These are phyloP conservation scores for Russula foetens DNA, from an alignment of 768 basidiomycete species.

Conservation along the genomic window DNA sequence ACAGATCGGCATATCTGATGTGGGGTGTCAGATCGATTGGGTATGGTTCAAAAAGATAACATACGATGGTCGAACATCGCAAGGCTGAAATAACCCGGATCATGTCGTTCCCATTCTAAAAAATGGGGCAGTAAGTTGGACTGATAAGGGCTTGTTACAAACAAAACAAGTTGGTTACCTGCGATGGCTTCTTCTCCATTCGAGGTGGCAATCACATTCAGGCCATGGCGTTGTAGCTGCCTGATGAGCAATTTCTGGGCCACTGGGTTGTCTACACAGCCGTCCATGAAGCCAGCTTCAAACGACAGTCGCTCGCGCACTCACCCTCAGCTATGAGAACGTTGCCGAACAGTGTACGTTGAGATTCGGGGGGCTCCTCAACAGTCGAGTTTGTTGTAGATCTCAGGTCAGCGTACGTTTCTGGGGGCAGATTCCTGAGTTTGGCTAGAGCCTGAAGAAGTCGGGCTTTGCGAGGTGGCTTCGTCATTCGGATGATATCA, in stretches of 20 bases:
- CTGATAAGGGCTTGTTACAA: neutral
- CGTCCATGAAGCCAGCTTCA: neutral
- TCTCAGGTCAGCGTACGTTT: slow-evolving; percentile 31
- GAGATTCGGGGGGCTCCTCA: slow-evolving; percentile 40
- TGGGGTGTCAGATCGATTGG: neutral
- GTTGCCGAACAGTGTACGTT: slow-evolving; percentile 54
- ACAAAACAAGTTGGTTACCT: slow-evolving; percentile 28
- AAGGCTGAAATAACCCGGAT: slow-evolving; percentile 59
- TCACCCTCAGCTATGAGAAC: slow-evolving; percentile 67
- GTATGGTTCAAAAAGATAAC: neutral
- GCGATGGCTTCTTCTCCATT: slow-evolving; percentile 63
- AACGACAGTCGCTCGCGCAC: neutral
- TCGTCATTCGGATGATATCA: slow-evolving; percentile 48
- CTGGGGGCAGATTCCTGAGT: slow-evolving; percentile 45
- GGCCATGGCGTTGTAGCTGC: slow-evolving; percentile 52
- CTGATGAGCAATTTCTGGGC: slow-evolving; percentile 60
- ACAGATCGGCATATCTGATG: slow-evolving; percentile 68
- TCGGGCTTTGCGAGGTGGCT: slow-evolving; percentile 55
- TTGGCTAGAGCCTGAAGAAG: slow-evolving; percentile 55
- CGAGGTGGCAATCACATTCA: slow-evolving; percentile 52
- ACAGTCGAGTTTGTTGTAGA: slow-evolving; percentile 35
- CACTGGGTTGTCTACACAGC: slow-evolving; percentile 53
- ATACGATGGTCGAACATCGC: slow-evolving; percentile 71
- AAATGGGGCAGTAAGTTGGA: slow-evolving; percentile 1
- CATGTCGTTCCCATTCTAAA: slow-evolving; percentile 59